Conservation (phyloP, 495 filamentous ascomycete genomes). For the Penicillium alfredii region DNA sequence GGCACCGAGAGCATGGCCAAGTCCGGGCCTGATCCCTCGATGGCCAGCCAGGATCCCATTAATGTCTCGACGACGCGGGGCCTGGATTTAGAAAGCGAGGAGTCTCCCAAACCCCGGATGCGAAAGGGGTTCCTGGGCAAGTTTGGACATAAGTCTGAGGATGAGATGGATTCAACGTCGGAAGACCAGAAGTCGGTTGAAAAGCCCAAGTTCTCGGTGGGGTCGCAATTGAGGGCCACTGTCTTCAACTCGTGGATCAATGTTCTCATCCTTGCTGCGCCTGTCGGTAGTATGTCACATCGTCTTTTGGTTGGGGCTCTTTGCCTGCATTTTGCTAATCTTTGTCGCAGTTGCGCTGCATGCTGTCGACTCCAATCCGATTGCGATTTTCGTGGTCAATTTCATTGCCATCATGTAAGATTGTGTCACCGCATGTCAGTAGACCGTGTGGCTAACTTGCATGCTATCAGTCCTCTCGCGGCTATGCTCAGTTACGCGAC, state of each 20-base stretch:
- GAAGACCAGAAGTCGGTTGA: slow-evolving; percentile 30
- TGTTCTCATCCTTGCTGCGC: slow-evolving; percentile 69
- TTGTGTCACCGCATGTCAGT: too few relatives aligned
- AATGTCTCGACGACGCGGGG: slow-evolving; percentile 24
- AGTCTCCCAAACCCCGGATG: slow-evolving; percentile 19
- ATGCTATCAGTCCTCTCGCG: slow-evolving; percentile 39
- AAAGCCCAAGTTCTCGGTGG: slow-evolving; percentile 55
- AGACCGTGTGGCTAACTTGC: slow-evolving; percentile 1
- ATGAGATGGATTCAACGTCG: slow-evolving; percentile 2
- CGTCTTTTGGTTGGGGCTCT: neutral
- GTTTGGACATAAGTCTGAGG: slow-evolving; percentile 9
- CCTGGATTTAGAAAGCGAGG: slow-evolving; percentile 6
- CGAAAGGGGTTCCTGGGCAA: slow-evolving; percentile 21
- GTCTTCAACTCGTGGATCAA: slow-evolving; percentile 82
- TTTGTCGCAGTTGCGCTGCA: slow-evolving; percentile 54
- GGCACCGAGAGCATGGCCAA: slow-evolving; percentile 10
- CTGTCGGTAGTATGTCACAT: slow-evolving; percentile 51
- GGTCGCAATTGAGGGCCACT: slow-evolving; percentile 63
- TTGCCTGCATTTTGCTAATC: slow-evolving; percentile 6
- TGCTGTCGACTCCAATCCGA: slow-evolving; percentile 49
- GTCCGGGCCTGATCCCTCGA: slow-evolving; percentile 21
- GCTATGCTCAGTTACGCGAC: slow-evolving; percentile 53
- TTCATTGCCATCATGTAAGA: slow-evolving; percentile 74
- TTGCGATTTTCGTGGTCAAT: slow-evolving; percentile 76
- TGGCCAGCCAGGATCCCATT: slow-evolving; percentile 33